These are phyloP conservation scores for Cryptosporidium xiaoi DNA, from an alignment of 169 alveolate species.

Conservation along the genomic window DNA sequence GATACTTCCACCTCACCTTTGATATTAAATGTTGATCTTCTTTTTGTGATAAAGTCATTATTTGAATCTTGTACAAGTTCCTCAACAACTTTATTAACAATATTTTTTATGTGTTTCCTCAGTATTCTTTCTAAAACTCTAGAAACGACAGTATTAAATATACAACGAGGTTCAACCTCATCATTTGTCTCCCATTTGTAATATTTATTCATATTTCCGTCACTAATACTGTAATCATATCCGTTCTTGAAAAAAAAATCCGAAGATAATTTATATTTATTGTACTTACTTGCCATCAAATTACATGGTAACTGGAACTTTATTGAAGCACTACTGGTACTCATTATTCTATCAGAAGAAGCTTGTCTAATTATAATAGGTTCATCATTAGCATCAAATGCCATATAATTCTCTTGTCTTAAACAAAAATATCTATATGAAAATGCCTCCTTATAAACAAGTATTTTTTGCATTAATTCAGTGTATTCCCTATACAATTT, in stretches of 20 bases:
- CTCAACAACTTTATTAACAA: conserved; percentile 8
- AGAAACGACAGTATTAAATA: conserved; percentile 27
- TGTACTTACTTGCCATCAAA: neutral
- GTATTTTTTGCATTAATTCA: neutral
- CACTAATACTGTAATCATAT: neutral
- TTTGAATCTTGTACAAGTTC: neutral
- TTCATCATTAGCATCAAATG: conserved; percentile 16
- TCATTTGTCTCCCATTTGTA: conserved; percentile 49
- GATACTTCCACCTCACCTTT: conserved; percentile 48
- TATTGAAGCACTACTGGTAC: conserved; percentile 57
- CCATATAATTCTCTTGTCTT: conserved; percentile 43
- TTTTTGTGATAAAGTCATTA: neutral
- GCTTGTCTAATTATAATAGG: conserved; percentile 55
- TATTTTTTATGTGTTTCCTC: neutral
- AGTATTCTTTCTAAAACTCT: conserved; percentile 53
- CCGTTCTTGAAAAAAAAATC: conserved; percentile 36
- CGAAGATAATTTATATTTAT: neutral
- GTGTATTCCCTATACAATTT: conserved; percentile 5
- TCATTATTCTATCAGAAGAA: conserved; percentile 20
- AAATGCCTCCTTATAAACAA: conserved; percentile 15
- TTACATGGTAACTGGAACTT: conserved; percentile 53
- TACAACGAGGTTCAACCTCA: conserved; percentile 56
- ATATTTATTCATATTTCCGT: neutral
- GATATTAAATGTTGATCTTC: neutral
- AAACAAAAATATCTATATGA: conserved; percentile 50